Conservation (phyloP, 805 yeast genomes). For the Spathaspora arborariae region DNA sequence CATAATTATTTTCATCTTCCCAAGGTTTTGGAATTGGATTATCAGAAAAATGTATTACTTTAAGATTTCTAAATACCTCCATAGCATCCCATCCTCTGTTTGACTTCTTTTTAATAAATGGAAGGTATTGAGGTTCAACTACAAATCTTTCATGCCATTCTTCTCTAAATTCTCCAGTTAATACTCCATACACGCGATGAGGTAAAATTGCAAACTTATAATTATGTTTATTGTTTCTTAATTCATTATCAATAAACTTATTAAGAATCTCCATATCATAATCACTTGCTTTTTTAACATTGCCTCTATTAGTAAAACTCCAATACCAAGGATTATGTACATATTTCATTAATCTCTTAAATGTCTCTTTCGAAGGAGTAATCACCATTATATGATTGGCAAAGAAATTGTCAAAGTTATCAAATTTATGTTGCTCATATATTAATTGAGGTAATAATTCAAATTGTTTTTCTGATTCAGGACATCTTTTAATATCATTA, state of each 20-base stretch:
- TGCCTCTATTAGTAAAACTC: constrained; percentile 17
- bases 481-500: constrained; percentile 8
- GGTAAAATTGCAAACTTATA: constrained; percentile 39
- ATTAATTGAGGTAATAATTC: constrained; percentile 16
- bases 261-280: constrained; percentile 55
- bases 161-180: constrained; percentile 47
- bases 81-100: constrained; percentile 31
- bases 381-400: constrained; percentile 57
- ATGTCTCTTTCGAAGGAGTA: constrained; percentile 39
- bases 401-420: constrained; percentile 27
- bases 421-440: constrained; percentile 22
- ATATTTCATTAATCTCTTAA: constrained; percentile 17
- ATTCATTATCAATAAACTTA: constrained; percentile 27
- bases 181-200: constrained; percentile 46
- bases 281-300: constrained; percentile 28
- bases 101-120: constrained; percentile 15
- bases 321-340: constrained; percentile 27
- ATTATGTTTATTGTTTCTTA: constrained; percentile 7
- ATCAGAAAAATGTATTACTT: constrained; percentile 61
- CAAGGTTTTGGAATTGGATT: constrained; percentile 68
- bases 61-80: constrained; percentile 25
- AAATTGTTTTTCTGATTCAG: constrained; percentile 7
- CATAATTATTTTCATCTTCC: constrained; percentile 27
- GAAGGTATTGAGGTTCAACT: constrained; percentile 43
- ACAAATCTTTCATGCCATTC: constrained; percentile 36